A percentile compares a stretch with the other conserved stretches of the same genome.
phyloP scores from a whole-genome alignment of 768 basidiomycete species.

The Hericium coralloides region DNA sequence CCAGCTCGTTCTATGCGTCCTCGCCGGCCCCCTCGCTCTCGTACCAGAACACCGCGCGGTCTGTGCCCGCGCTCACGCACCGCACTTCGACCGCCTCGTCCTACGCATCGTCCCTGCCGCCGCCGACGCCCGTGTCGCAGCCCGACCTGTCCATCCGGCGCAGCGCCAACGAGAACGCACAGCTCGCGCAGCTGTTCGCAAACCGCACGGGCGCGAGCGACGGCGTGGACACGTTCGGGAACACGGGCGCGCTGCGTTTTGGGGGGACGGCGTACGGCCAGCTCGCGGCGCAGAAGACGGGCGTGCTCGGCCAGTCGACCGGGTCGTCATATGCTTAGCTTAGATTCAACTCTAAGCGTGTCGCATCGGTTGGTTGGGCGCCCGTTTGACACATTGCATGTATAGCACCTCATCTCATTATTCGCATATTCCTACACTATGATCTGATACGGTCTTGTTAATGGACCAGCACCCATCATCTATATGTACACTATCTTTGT shows the following conservation, averaged over 20 bases:
- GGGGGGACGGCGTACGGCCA: constrained; percentile 5
- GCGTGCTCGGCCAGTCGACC: neutral
- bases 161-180: neutral
- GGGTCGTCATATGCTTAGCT: neutral
- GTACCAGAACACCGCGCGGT: constrained; percentile 2
- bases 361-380: too few species aligned
- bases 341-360: too few species aligned
- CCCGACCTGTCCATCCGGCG: neutral
- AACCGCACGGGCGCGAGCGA: constrained; percentile 1
- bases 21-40: constrained; percentile 1
- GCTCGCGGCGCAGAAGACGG: constrained; percentile 5
- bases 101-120: constrained; percentile 8
- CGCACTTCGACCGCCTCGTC: constrained; percentile 11
- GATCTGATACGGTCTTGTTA: too few species aligned
- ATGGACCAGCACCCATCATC: too few species aligned
- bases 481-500: too few species aligned
- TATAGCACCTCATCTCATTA: too few species aligned
- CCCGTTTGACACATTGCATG: too few species aligned
- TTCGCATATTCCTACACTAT: too few species aligned
- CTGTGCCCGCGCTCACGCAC: constrained; percentile 10
- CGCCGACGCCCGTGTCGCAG: constrained; percentile 10
- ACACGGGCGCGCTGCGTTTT: constrained; percentile 10
- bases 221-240: constrained; percentile 13
- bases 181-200: constrained; percentile 2
- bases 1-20: constrained; percentile 26